Evolutionary conservation across 495 filamentous ascomycete species (phyloP).

Genomic region (Lasiosphaeriaceae sp.): DNA sequence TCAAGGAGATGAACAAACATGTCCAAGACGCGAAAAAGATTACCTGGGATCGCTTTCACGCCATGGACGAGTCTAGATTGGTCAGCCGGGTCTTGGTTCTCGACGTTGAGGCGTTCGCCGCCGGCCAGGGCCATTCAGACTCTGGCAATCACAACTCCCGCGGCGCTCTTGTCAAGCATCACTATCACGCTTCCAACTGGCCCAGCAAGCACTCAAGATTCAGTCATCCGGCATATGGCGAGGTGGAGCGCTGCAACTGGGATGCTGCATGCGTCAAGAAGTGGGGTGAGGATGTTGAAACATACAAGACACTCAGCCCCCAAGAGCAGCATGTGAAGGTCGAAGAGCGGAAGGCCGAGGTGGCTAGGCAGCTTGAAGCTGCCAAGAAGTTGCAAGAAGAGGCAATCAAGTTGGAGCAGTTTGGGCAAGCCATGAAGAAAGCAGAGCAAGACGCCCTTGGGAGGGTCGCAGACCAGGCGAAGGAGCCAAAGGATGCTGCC

Average conservation of each 20-base stretch:
- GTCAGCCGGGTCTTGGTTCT: slow-evolving; percentile 53
- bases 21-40: slow-evolving; percentile 17
- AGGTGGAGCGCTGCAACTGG: slow-evolving; percentile 62
- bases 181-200: slow-evolving; percentile 60
- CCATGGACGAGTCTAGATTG: slow-evolving; percentile 51
- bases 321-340: slow-evolving; percentile 46
- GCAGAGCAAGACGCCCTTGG: slow-evolving; percentile 8
- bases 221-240: slow-evolving; percentile 55
- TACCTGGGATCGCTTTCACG: slow-evolving; percentile 53
- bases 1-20: slow-evolving; percentile 40
- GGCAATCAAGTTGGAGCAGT: slow-evolving; percentile 5
- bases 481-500: not conserved
- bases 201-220: slow-evolving; percentile 52
- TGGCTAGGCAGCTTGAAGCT: slow-evolving; percentile 3
- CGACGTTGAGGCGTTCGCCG: slow-evolving; percentile 59
- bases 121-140: slow-evolving; percentile 60
- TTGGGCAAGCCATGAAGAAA: slow-evolving; percentile 8
- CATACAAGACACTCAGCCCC: slow-evolving; percentile 37
- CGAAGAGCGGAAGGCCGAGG: slow-evolving; percentile 12
- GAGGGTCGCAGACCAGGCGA: slow-evolving; percentile 4
- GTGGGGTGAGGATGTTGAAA: slow-evolving; percentile 51
- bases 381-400: slow-evolving; percentile 13
- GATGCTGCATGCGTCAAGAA: slow-evolving; percentile 48
- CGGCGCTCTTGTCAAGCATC: slow-evolving; percentile 56
- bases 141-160: slow-evolving; percentile 56